Evolutionary conservation across 2,329 filamentous ascomycete species (phyloP), one percentile per base, ranked within the genome.

Genomic region (Blumeria graminis): DNA sequence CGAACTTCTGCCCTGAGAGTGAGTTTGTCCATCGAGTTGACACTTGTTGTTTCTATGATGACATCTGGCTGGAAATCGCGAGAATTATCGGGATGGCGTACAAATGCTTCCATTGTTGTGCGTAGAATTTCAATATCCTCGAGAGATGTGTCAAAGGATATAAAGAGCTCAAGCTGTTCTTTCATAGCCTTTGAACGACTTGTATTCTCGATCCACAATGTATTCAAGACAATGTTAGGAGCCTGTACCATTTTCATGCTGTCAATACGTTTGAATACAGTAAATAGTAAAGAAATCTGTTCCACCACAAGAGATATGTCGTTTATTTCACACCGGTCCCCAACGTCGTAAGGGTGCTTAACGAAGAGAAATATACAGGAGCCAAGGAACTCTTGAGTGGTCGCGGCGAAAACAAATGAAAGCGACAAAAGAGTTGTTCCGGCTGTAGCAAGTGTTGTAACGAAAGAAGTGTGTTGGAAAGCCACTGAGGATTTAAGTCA

Each of bases 341-440:
- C 89, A 22, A 96, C 88, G 67, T 98, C 92, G 68, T 85, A 96
- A 0, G 92, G 90, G 68, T 98, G 92, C 73, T 98, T 98, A 72
- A 96, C 87, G 65, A 98, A 98, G 1, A 98, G 73, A 73, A 98
- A 98, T 65, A 98, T 94, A 72, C 90, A 96, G 39, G 89, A 95
- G 65, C 90, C 90, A n/a, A 98, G 78, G 60, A 98, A 84, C 69
- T 98, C 92, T 69, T 95, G 89, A 3, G 84, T 82, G 1, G 89
- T 95, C 57, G 84, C 83, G 28, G 89, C 82, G 68, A 98, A 96
- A 63, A 95, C 84, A 71, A 98, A 98, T 3, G 90, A 95, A n/a
- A 96, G 73, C 6, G 90, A 96, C 9, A 98, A 79, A 45, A 98
- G 76, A 0, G 92, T 84, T 1, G 92, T 95, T 60, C 90, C 90